These are phyloP conservation scores for Heliophila coronopifolia DNA, from an alignment of 441 rosid genomes.

Conservation along the genomic window DNA sequence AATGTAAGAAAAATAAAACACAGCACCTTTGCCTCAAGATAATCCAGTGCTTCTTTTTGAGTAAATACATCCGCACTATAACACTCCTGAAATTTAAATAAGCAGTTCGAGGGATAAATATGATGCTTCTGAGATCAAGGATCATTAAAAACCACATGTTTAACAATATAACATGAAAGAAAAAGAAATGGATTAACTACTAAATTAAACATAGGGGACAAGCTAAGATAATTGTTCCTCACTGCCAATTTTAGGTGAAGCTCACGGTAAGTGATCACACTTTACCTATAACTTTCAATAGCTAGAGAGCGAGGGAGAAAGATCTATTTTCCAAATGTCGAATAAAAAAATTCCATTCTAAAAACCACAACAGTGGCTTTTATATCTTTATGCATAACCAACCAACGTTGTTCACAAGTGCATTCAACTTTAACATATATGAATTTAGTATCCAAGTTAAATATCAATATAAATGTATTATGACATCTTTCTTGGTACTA, in stretches of 20 bases:
- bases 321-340: neutral
- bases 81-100: conserved; percentile 62
- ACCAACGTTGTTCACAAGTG: neutral
- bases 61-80: conserved; percentile 49
- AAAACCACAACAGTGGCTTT: conserved; percentile 6
- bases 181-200: neutral
- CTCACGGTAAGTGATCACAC: neutral
- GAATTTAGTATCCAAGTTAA: neutral
- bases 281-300: conserved; percentile 5
- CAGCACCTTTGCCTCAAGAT: conserved; percentile 69
- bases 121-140: conserved; percentile 14
- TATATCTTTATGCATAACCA: neutral
- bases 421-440: neutral
- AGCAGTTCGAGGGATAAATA: conserved; percentile 5
- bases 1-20: conserved; percentile 5
- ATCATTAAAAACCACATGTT: neutral
- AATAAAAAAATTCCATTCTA: neutral
- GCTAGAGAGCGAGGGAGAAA: neutral
- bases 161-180: conserved; percentile 2
- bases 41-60: conserved; percentile 60
- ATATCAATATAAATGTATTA: neutral
- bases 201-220: neutral
- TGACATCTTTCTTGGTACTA: neutral
- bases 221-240: conserved; percentile 3
- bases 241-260: conserved; percentile 1